Base-by-base conservation (phyloP, 208 protist species). In the Crithidia bombi region DNA sequence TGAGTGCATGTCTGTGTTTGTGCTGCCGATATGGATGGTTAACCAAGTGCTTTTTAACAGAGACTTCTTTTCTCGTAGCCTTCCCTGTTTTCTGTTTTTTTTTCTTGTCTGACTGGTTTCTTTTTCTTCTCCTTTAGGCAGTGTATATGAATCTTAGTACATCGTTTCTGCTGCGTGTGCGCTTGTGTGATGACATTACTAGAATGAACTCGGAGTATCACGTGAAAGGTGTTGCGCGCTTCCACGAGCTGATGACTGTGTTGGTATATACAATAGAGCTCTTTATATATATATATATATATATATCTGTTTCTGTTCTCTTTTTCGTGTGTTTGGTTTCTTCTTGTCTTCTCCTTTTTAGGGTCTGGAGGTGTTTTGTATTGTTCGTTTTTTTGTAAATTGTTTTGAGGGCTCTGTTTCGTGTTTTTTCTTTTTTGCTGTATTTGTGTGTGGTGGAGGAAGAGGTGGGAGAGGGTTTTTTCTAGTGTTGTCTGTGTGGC, bases 381-480 rank as follows among this genome's bases (percentile, higher is more conserved):
- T 54, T 54, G 15, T 47, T 19, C 26, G 6, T 50, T 69, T 36
- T 28, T 41, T 63, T 26, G 12, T 21, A 2, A 33, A 36, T 36
- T 44, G 6, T 23, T 28, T 39, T 43, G 23, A 7, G 25, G 26
- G 52, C 49, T 55, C 23, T 35, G 10, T 7, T 21, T 39, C 41
- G 19, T 33, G 19, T 52, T 58, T 33, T 38, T 47, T 66, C 55
- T 35, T 33, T 61, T 52, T 41, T 50, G 46, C 26, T 63, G 10
- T 43, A 14, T 32, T 43, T 19, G 17, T 28, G 15, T 15, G 26
- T 15, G 14, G 14, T 14, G 38, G 14, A 41, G 38, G 38, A 41
- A 14, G 10, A 41, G 38, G n/a, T n/a, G n/a, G n/a, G n/a, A n/a
- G n/a, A n/a, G n/a, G n/a, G n/a, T 51, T 46, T 46, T 33, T 64